Conservation (phyloP, 129 eudicot genomes). For the Cynara cardunculus region DNA sequence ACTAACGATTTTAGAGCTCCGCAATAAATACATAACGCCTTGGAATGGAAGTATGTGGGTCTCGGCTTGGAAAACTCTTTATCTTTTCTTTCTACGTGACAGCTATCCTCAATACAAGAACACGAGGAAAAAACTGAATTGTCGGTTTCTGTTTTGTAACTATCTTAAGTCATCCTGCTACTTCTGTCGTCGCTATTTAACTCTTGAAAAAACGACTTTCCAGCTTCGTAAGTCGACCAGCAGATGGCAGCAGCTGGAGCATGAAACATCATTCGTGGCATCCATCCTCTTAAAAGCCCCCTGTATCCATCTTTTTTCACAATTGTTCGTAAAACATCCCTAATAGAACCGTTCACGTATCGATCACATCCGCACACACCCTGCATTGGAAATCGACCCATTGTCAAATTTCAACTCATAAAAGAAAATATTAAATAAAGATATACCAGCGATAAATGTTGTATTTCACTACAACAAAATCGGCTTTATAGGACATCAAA, state of each 20-base stretch:
- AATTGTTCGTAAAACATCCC: constrained; percentile 59
- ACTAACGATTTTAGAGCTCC: constrained; percentile 11
- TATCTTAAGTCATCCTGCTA: constrained; percentile 34
- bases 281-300: constrained; percentile 86
- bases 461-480: neutral
- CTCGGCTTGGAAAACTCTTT: constrained; percentile 5
- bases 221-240: constrained; percentile 89
- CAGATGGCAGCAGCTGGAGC: constrained; percentile 96
- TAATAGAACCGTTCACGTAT: constrained; percentile 57
- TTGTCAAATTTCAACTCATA: neutral
- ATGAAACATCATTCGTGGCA: constrained; percentile 87
- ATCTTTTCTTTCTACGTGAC: constrained; percentile 13
- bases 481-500: neutral
- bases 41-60: constrained; percentile 3
- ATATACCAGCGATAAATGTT: neutral
- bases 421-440: neutral
- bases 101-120: constrained; percentile 27
- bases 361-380: constrained; percentile 94
- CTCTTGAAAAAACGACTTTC: constrained; percentile 66
- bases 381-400: constrained; percentile 30
- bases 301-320: constrained; percentile 72
- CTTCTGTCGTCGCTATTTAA: constrained; percentile 22
- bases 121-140: neutral
- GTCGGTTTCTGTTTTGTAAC: neutral
- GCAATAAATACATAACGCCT: neutral